A percentile compares a stretch with the other conserved stretches of the same genome.
Conservation (phyloP, 208 protist genomes). For the Leishmania mexicana region DNA sequence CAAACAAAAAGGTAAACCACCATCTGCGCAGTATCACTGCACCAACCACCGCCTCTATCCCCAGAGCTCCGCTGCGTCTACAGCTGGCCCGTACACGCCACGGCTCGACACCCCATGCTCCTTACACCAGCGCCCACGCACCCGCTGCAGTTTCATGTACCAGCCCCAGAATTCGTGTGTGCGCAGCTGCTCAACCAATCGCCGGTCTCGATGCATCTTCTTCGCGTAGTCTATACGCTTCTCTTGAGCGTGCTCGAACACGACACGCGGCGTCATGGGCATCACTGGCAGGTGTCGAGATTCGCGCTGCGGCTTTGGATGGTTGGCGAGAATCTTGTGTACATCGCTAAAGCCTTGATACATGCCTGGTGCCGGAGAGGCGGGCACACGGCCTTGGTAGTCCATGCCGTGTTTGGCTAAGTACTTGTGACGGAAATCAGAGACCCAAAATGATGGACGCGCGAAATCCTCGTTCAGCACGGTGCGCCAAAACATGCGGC, state of each 20-base stretch:
- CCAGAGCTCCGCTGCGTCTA: conserved; percentile 92
- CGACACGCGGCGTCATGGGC: conserved; percentile 90
- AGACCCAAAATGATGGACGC: conserved; percentile 91
- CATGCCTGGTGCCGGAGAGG: conserved; percentile 80
- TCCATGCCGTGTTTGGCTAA: conserved; percentile 84
- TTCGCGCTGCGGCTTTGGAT: conserved; percentile 90
- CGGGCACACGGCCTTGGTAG: conserved; percentile 83
- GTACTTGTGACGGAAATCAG: conserved; percentile 91
- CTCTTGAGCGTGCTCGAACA: conserved; percentile 87
- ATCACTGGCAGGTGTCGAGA: conserved; percentile 89
- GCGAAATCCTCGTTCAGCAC: conserved; percentile 79
- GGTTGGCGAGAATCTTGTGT: conserved; percentile 85
- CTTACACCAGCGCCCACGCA: conserved; percentile 89
- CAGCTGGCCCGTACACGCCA: conserved; percentile 89
- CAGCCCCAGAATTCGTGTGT: conserved; percentile 89
- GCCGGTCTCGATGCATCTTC: conserved; percentile 76
- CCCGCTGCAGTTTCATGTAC: conserved; percentile 93
- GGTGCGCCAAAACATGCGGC: conserved; percentile 84
- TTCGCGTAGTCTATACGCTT: conserved; percentile 84
- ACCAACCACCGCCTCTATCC: conserved; percentile 38
- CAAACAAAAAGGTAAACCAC: background rate
- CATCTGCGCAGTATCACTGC: background rate
- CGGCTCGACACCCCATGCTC: conserved; percentile 89
- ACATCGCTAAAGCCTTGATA: conserved; percentile 91
- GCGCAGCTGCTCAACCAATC: conserved; percentile 73